Percentiles rank a stretch among this genome's conserved stretches.
Conservation (phyloP, 176 grass and related monocot species). For the Luzula sylvatica region DNA sequence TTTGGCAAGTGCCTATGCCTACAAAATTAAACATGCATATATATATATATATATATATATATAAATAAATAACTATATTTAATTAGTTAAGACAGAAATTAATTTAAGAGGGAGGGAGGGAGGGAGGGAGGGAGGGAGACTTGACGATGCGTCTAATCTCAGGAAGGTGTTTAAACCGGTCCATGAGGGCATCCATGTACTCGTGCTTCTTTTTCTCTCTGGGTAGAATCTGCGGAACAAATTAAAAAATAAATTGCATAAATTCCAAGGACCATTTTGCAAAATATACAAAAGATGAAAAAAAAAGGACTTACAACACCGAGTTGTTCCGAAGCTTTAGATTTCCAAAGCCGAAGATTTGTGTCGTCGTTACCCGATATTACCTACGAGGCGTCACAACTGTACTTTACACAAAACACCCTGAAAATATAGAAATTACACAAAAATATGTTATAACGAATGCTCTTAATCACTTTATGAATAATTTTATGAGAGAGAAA, state of each 20-base stretch:
- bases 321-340: slow-evolving; percentile 84
- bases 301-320: slow-evolving; percentile 94
- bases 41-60: too few relatives aligned
- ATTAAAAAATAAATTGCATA: too few relatives aligned
- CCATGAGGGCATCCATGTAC: slow-evolving; percentile 65
- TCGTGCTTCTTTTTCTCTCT: slow-evolving; percentile 81
- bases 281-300: too few relatives aligned
- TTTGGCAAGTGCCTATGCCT: slow-evolving; percentile 87
- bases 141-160: slow-evolving; percentile 72
- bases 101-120: too few relatives aligned
- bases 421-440: slow-evolving; percentile 26
- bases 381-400: slow-evolving; percentile 74
- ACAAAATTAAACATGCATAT: slow-evolving; percentile 5
- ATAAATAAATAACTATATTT: too few relatives aligned
- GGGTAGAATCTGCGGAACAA: slow-evolving; percentile 83
- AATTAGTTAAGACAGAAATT: too few relatives aligned
- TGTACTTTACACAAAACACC: slow-evolving; percentile 92
- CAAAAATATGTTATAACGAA: too few relatives aligned
- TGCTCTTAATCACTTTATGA: too few relatives aligned
- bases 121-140: too few relatives aligned
- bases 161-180: slow-evolving; percentile 65
- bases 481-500: too few relatives aligned
- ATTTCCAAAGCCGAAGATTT: slow-evolving; percentile 88
- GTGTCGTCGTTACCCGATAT: slow-evolving; percentile 98
- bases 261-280: neutral